Base-by-base conservation (phyloP, 148 eudicot genomes). In the Rhododendron williamsianum region DNA sequence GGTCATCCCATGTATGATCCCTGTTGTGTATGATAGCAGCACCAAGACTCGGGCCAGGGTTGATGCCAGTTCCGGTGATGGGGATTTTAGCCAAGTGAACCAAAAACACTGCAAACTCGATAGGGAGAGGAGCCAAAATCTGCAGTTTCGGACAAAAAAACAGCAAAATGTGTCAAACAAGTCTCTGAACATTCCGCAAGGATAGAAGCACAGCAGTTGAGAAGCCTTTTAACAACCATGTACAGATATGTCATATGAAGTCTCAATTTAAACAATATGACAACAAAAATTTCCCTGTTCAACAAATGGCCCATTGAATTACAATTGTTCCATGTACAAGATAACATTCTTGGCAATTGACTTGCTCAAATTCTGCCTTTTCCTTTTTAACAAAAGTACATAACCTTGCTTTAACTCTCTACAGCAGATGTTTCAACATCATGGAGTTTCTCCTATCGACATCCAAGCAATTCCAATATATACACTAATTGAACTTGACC, bases 31-130 rank as follows among this genome's bases (percentile, higher is more conserved):
- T 89, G 60, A 91, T 86, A 67, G 92, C 92, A 30, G 92, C 92
- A 81, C 92, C 91, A 1, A 89, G 91, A 76, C 92, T 91, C 89
- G 90, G 86, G 56, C 90, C 92, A 13, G 91, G 92, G 87, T 89
- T 90, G 84, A 90, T 90, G 83, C 92, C 92, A 46, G 91, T 90
- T 83, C 92, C 92, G 9, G 92, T 89, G 76, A 89, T 90, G 60
- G 92, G 92, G 83, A 90, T 90, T 83, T 91, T 90, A 16, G 92
- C 92, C 86, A 90, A 41, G 89, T 87, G 89, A 78, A 90, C 91
- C 89, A 90, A 86, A 84, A 90, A 90, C 82, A 89, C 91, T 6
- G 92, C 92, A 36, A 91, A 33, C 35, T 1, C 2, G 2, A 1
- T 33, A 33, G 35, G 35, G 35, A 33, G 35, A 33, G 35, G 35